Percentiles rank a stretch among this genome's conserved stretches.
Evolutionary conservation across 352 stramenopile species (phyloP).

Genomic region (Achlya hypogyna): DNA sequence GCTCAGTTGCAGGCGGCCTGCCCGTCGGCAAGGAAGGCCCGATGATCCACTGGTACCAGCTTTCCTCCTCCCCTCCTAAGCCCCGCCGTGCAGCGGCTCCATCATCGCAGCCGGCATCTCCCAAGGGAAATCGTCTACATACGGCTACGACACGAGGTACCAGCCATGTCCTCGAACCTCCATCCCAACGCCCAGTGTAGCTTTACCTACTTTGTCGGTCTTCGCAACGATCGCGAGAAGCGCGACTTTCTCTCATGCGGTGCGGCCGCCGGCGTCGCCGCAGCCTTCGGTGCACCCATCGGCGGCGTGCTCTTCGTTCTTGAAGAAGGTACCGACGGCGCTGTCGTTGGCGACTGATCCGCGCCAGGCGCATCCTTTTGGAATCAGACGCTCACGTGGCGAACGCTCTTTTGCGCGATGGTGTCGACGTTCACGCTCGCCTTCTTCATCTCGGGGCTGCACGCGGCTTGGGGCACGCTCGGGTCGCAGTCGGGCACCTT

Average conservation of each 20-base stretch:
- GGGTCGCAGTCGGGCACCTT: conserved; percentile 63
- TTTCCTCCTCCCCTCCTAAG: background rate
- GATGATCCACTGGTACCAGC: conserved; percentile 80
- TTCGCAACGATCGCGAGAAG: conserved; percentile 85
- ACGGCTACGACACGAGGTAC: conserved; percentile 64
- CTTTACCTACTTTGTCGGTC: conserved; percentile 80
- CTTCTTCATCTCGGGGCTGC: conserved; percentile 72
- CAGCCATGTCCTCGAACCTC: background rate
- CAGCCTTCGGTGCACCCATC: conserved; percentile 86
- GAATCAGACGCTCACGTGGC: conserved; percentile 73
- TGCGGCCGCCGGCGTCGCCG: conserved; percentile 78
- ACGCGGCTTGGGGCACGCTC: conserved; percentile 47
- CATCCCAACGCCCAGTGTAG: conserved; percentile 22
- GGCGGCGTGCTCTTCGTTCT: conserved; percentile 79
- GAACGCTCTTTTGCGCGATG: conserved; percentile 81
- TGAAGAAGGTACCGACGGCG: conserved; percentile 38
- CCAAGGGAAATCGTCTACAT: conserved; percentile 62
- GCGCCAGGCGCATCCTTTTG: conserved; percentile 60
- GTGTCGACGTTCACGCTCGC: conserved; percentile 80
- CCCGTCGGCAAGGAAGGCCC: conserved; percentile 89
- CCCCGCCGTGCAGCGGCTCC: conserved; percentile 34
- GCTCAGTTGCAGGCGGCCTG: conserved; percentile 72
- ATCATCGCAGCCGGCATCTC: conserved; percentile 69
- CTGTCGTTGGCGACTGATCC: background rate
- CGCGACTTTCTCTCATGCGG: conserved; percentile 84